Evolutionary conservation across 2,329 filamentous ascomycete genomes (phyloP), one percentile per base, ranked within the genome.

Genomic region (Microdochium nivale): DNA sequence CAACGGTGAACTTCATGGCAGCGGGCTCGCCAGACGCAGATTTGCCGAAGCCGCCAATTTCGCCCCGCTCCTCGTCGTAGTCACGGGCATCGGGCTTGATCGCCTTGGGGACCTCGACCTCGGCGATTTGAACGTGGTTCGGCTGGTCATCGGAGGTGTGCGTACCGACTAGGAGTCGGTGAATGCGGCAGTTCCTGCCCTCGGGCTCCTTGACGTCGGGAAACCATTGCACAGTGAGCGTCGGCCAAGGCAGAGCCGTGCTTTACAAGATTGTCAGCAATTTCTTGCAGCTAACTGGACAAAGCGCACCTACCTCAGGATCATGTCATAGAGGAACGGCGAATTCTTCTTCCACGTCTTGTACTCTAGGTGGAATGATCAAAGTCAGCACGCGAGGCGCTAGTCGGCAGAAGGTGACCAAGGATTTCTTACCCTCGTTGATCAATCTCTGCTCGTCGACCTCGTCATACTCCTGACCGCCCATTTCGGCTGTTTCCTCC

Each of bases 311-410:
- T 69, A 84, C 84, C 84, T 91, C 57, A 97, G 79, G 58, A 99
- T 94, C 83, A 96, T 89, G 68, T 99, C 94, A 70, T 99, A 99
- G 61, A 99, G 86, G 66, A 97, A 97, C 3, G 94, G 91, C 58
- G 88, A 90, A 72, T 99, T 99, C 78, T 99, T 99, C 79, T 99
- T 99, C 94, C 94, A 99, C 59, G 92, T 96, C 70, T 99, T 99
- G 81, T 99, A 99, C 69, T 99, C 94, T 90, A 61, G 40, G 32
- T 19, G 19, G 19, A 24, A 21, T 25, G 19, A 40, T 27, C 24
- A 3, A 14, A 3, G 43, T 61, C 16, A 54, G 51, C 40, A 3
- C 2, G 13, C 14, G 25, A 9, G 24, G 23, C 19, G 19, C 21
- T 19, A 11, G 9, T 11, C 3, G n/a, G 24, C 47, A 50, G 44